Base-by-base conservation (phyloP, 2,329 filamentous ascomycete genomes). In the Ceratocystis eucalypticola region DNA sequence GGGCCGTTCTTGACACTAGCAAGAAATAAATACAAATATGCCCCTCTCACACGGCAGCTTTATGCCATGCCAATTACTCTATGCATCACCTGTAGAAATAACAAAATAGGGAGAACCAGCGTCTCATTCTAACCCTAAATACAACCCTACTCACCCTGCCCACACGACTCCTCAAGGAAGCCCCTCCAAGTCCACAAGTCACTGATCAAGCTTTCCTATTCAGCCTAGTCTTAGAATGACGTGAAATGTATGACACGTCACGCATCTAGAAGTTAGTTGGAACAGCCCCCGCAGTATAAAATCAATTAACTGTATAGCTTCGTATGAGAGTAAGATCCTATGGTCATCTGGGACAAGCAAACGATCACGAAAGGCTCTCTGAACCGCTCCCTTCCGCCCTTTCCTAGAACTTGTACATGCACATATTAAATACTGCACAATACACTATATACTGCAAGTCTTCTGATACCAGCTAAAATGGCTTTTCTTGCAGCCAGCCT, bases 401-500 rank as follows among this genome's bases (percentile, higher is more conserved):
- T 15, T 41, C 10, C 10, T 15, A 41, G 37, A 41, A 41, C 37
- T 41, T 41, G 10, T 41, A 41, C 37, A 41, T 10, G 10, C 37
- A 15, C 37, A 12, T 5, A 41, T 4, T 15, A 15, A 41, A 41
- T 41, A 41, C 37, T 12, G 10, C 37, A 41, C 10, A 4, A 12
- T 41, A 41, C 3, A 41, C 37, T 41, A n/a, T 50, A 10, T 25
- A 22, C 17, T 50, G 8, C 48, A 10, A 8, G 48, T 12, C 17
- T n/a, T 61, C n/a, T 48, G 4, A 7, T 10, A 22, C 55, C 28
- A 22, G n/a, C 10, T 28, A 65, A 15, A 28, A 70, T 70, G 69
- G 69, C 69, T 17, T 69, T 69, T 30, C 45, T 70, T 28, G 62
- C 69, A 12, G 57, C 68, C 37, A 65, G 64, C 7, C 65, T 70